Conservation (phyloP, 495 filamentous ascomycete genomes). For the Neurospora sp. region DNA sequence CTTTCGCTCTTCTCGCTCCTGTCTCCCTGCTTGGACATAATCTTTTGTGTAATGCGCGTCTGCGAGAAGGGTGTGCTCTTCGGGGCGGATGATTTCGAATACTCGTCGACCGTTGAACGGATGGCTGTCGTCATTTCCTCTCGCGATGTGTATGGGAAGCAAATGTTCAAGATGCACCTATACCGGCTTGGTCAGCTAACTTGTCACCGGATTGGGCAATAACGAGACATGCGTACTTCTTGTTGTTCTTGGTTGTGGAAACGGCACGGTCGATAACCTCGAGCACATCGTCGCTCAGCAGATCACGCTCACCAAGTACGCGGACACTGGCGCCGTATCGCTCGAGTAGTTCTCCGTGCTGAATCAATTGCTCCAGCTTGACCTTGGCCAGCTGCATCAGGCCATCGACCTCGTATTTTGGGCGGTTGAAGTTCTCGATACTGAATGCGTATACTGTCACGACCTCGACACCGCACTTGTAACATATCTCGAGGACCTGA, state of each 20-base stretch:
- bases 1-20: conserved; percentile 27
- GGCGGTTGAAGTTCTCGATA: conserved; percentile 97
- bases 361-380: conserved; percentile 78
- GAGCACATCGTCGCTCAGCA: conserved; percentile 77
- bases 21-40: conserved; percentile 47
- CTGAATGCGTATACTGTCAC: conserved; percentile 98
- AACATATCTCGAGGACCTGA: conserved; percentile 92
- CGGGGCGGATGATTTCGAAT: conserved; percentile 52
- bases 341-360: conserved; percentile 88
- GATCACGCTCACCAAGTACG: conserved; percentile 68
- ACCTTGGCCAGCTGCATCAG: conserved; percentile 97
- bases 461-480: conserved; percentile 87
- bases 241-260: conserved; percentile 73
- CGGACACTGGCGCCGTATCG: conserved; percentile 82
- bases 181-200: conserved; percentile 6
- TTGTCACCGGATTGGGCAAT: background rate
- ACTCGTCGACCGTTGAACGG: conserved; percentile 72
- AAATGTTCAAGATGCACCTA: conserved; percentile 82
- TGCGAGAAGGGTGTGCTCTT: conserved; percentile 70
- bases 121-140: conserved; percentile 95
- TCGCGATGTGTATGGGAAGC: conserved; percentile 92
- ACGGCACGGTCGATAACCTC: conserved; percentile 77
- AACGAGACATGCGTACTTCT: conserved; percentile 40
- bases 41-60: conserved; percentile 74
- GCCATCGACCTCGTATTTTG: conserved; percentile 94